Base-by-base conservation (phyloP, 2,329 filamentous ascomycete species). In the Epicoccum sorghinum region DNA sequence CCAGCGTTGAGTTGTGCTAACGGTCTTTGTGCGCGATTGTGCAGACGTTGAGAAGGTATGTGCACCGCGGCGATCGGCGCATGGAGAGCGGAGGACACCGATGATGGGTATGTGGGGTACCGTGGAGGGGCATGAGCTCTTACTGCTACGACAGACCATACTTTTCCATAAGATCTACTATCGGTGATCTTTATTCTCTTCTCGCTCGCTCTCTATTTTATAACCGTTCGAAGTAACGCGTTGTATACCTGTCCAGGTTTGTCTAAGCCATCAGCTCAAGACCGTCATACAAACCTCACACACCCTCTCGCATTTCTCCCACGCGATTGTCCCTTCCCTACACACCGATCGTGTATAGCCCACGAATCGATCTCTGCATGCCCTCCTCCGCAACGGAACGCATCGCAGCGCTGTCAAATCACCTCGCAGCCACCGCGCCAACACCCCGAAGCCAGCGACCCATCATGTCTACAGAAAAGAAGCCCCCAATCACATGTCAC, bases 401-500 rank as follows among this genome's bases (percentile, higher is more conserved):
- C 56, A 47, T 72, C 55, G 14, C 55, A 57, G 58, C 62, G 37
- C 47, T 55, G 13, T 41, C 52, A 2, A 24, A 35, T 27, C 60
- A 63, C 25, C 44, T 67, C 42, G 13, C 54, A 18, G 39, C 55
- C 35, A 36, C 43, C 38, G 55, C 44, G 18, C 24, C 58, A 25
- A 41, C 54, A 13, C 24, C 57, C 7, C 29, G 38, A 22, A 55
- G 47, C 40, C 47, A 54, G 48, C 7, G 4, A 23, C 13, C 24
- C 47, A 59, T 48, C 18, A 70, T 62, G 58, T 46, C 65, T 1
- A 58, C 65, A 22, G 57, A 62, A 8, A 50, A 47, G 40, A 71
- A 68, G 55, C 80, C 72, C 62, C 85, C 85, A 70, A 93, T 95
- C 69, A 93, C 90, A 74, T 93, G 90, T 80, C 90, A 95, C 80